Evolutionary conservation across 805 yeast species (phyloP).

Genomic region (Gaillardinia entomophila): DNA sequence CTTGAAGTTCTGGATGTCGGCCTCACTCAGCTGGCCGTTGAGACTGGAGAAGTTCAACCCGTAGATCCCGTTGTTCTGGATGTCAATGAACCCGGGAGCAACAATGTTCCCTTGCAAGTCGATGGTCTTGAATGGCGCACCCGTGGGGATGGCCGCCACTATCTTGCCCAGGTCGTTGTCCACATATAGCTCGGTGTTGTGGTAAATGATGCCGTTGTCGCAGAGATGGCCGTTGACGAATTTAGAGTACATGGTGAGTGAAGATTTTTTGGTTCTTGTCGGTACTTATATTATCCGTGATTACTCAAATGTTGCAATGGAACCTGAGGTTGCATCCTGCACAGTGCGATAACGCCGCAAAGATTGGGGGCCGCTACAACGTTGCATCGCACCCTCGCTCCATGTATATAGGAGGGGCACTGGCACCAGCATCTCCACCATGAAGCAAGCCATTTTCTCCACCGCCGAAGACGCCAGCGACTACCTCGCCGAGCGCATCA

Average conservation of each 20-base stretch:
- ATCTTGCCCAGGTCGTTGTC: conserved; percentile 39
- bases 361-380: too few relatives aligned
- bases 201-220: conserved; percentile 32
- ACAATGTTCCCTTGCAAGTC: conserved; percentile 44
- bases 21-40: conserved; percentile 20
- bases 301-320: background rate
- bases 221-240: conserved; percentile 40
- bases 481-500: conserved; percentile 42
- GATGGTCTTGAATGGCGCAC: conserved; percentile 16
- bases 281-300: background rate
- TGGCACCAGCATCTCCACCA: conserved; percentile 2
- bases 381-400: background rate
- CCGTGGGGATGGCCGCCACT: conserved; percentile 16
- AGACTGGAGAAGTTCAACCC: conserved; percentile 48
- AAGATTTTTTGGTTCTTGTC: background rate
- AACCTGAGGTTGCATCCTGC: background rate
- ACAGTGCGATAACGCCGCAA: background rate
- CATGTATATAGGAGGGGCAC: conserved; percentile 7
- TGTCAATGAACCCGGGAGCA: conserved; percentile 53
- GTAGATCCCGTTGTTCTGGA: conserved; percentile 54
- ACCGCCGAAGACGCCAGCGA: conserved; percentile 35
- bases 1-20: conserved; percentile 26
- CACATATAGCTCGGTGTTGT: conserved; percentile 37
- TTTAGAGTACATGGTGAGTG: conserved; percentile 9
- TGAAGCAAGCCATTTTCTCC: conserved; percentile 33